Percentiles rank a stretch among this genome's conserved stretches.
Conservation (phyloP, 179 eudicot genomes). For the Spergularia azorica region DNA sequence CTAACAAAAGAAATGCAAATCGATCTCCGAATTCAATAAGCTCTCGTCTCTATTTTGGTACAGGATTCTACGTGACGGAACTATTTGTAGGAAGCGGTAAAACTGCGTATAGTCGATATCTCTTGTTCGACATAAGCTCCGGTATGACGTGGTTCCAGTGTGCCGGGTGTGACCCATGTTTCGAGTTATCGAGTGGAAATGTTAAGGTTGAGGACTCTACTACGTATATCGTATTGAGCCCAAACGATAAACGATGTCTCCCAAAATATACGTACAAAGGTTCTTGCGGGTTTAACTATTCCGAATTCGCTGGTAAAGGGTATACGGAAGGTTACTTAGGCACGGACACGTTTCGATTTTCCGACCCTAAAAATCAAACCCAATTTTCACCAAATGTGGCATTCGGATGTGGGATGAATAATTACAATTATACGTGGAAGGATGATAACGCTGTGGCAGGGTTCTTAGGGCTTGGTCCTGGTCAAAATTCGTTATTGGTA, state of each 20-base stretch:
- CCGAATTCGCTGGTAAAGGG: background rate
- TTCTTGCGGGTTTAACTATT: background rate
- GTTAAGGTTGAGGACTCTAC: background rate
- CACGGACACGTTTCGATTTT: slow-evolving; percentile 17
- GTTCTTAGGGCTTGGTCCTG: slow-evolving; percentile 14
- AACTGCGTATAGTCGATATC: background rate
- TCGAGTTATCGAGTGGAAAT: background rate
- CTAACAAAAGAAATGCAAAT: background rate
- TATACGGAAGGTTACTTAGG: slow-evolving; percentile 8
- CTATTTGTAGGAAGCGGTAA: background rate
- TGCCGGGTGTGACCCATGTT: slow-evolving; percentile 23
- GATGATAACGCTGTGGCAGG: slow-evolving; percentile 5
- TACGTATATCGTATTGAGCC: slow-evolving; percentile 2
- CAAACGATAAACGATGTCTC: slow-evolving; percentile 8
- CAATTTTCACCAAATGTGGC: background rate
- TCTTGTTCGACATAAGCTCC: slow-evolving; percentile 6
- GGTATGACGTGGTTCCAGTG: slow-evolving; percentile 30
- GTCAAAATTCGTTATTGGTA: slow-evolving; percentile 17
- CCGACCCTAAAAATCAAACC: background rate
- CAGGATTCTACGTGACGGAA: slow-evolving; percentile 5
- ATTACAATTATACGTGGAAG: background rate
- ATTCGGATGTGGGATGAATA: slow-evolving; percentile 15
- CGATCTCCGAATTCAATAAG: background rate
- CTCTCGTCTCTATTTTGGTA: background rate
- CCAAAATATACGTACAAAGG: slow-evolving; percentile 5